Evolutionary conservation across 208 protist species (phyloP).

Genomic region (Leishmania arabica): DNA sequence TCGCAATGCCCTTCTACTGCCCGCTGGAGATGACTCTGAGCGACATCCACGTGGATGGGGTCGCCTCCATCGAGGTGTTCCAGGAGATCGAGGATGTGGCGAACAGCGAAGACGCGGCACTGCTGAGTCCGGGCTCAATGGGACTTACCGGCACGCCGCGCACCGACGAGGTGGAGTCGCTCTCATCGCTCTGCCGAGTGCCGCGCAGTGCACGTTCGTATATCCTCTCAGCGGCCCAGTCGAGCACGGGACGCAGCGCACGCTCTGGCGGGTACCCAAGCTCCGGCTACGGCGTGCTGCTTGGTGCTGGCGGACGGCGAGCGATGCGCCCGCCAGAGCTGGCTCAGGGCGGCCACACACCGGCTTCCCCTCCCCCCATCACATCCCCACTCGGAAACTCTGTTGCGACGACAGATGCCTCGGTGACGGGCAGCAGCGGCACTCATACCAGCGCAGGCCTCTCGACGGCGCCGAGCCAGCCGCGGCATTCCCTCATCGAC

Average conservation of each 20-base stretch:
- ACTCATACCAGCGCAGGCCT: background rate
- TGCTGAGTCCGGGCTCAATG: background rate
- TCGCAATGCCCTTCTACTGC: slow-evolving; percentile 85
- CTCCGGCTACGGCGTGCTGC: slow-evolving; percentile 75
- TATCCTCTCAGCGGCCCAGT: slow-evolving; percentile 14
- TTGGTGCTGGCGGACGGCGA: slow-evolving; percentile 71
- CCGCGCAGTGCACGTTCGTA: slow-evolving; percentile 9
- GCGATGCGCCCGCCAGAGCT: slow-evolving; percentile 74
- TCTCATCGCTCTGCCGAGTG: slow-evolving; percentile 14
- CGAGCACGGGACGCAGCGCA: slow-evolving; percentile 8
- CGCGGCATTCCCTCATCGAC: slow-evolving; percentile 49
- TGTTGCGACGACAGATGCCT: background rate
- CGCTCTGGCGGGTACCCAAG: slow-evolving; percentile 16
- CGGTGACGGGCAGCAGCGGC: background rate
- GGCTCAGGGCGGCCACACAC: slow-evolving; percentile 7
- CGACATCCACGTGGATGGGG: slow-evolving; percentile 78
- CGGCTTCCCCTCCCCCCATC: slow-evolving; percentile 4
- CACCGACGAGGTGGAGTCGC: background rate
- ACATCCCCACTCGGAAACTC: background rate
- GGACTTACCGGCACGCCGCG: slow-evolving; percentile 8
- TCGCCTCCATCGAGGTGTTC: slow-evolving; percentile 81
- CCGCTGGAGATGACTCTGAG: slow-evolving; percentile 86
- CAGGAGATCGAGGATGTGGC: slow-evolving; percentile 57
- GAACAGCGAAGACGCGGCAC: background rate
- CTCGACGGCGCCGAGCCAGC: background rate